Conservation (phyloP, 805 yeast genomes). For the Cyberlindnera veronae region DNA sequence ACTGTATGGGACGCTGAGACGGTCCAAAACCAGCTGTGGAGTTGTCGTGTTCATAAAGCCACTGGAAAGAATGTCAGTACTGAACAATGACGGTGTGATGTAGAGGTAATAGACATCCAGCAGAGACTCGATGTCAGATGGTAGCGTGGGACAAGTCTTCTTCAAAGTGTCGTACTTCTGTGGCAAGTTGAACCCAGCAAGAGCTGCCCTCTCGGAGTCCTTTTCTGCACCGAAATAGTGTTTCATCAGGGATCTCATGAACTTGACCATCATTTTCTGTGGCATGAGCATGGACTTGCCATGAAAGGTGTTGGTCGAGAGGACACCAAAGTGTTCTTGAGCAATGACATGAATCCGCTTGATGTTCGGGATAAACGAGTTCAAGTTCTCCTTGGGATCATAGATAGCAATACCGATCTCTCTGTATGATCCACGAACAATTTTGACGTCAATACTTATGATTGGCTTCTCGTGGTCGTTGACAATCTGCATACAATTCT, state of each 20-base stretch:
- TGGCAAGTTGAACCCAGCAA: constrained; percentile 11
- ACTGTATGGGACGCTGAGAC: constrained; percentile 17
- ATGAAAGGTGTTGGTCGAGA: constrained; percentile 21
- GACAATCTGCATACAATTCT: constrained; percentile 8
- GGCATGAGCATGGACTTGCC: constrained; percentile 17
- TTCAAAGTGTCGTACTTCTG: constrained; percentile 2
- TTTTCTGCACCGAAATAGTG: not conserved
- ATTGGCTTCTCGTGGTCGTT: constrained; percentile 12
- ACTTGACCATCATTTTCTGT: constrained; percentile 10
- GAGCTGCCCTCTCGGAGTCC: not conserved
- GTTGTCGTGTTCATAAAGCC: constrained; percentile 10
- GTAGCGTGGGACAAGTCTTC: constrained; percentile 1
- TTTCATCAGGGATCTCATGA: constrained; percentile 3
- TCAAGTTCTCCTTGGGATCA: constrained; percentile 18
- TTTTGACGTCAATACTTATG: constrained; percentile 11
- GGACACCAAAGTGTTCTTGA: constrained; percentile 20
- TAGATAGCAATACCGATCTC: constrained; percentile 20
- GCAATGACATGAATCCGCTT: constrained; percentile 17
- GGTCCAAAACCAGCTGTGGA: constrained; percentile 13
- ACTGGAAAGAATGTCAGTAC: constrained; percentile 1
- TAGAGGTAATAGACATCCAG: constrained; percentile 17
- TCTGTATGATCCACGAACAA: constrained; percentile 10
- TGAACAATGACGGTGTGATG: constrained; percentile 12
- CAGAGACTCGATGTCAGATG: constrained; percentile 2
- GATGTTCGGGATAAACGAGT: constrained; percentile 13